Conservation (phyloP, 2,329 filamentous ascomycete genomes). For the Diplodia scrobiculata region DNA sequence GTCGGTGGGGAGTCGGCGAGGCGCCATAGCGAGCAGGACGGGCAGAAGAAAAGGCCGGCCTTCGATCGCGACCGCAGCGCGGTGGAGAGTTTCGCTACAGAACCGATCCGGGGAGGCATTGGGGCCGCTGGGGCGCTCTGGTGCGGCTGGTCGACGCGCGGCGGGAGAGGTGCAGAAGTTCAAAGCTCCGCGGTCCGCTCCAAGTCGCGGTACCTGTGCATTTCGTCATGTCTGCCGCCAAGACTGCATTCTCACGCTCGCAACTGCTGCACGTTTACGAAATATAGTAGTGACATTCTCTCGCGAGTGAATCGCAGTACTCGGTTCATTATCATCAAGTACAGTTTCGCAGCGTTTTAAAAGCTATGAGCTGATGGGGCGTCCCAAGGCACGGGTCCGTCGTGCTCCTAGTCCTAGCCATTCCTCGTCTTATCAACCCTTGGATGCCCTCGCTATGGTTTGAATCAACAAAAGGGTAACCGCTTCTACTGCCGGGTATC, state of each 20-base stretch:
- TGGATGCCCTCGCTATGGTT: slow-evolving; percentile 23
- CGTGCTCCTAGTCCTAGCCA: slow-evolving; percentile 6
- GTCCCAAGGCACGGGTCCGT: neutral
- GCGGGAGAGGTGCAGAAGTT: slow-evolving; percentile 25
- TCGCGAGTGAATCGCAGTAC: neutral
- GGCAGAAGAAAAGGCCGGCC: slow-evolving; percentile 37
- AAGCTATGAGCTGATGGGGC: slow-evolving; percentile 19
- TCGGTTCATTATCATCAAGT: slow-evolving; percentile 24
- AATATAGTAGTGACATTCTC: slow-evolving; percentile 4
- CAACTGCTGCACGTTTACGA: neutral
- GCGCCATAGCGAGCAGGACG: slow-evolving; percentile 38
- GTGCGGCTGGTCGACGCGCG: slow-evolving; percentile 1
- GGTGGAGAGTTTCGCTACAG: slow-evolving; percentile 40
- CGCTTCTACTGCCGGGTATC: slow-evolving; percentile 28
- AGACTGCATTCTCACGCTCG: slow-evolving; percentile 5
- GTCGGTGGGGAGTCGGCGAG: slow-evolving; percentile 18
- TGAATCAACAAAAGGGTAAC: slow-evolving; percentile 20
- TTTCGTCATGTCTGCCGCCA: slow-evolving; percentile 30
- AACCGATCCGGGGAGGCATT: slow-evolving; percentile 49
- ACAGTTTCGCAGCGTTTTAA: slow-evolving; percentile 14
- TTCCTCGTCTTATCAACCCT: slow-evolving; percentile 16
- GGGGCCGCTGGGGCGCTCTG: slow-evolving; percentile 30
- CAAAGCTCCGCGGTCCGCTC: slow-evolving; percentile 22
- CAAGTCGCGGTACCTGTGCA: slow-evolving; percentile 13
- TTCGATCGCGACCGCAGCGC: slow-evolving; percentile 35